Conservation (phyloP, 192 early-diverging fungal genomes). For the Thamnidium elegans region DNA sequence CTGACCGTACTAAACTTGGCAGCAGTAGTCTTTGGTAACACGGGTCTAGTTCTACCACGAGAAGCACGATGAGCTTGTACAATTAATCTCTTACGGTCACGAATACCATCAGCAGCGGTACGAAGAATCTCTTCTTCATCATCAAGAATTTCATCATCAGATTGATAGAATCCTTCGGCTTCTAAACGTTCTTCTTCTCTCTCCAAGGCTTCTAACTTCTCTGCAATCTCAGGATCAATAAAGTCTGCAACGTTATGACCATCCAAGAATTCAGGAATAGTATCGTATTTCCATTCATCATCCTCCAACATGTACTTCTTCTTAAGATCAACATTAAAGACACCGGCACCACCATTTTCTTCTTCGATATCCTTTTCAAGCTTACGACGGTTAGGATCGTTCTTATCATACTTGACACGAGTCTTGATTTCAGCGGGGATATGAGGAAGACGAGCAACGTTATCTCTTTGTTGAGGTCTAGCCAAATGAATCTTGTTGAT, state of each 20-base stretch:
- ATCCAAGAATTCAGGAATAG: constrained; percentile 97
- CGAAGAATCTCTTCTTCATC: constrained; percentile 80
- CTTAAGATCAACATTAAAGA: constrained; percentile 93
- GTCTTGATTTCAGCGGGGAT: constrained; percentile 75
- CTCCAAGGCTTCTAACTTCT: constrained; percentile 91
- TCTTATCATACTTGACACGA: constrained; percentile 70
- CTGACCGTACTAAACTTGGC: constrained; percentile 35
- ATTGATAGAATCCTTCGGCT: constrained; percentile 91
- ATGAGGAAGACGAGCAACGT: constrained; percentile 76
- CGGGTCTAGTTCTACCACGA: constrained; percentile 79
- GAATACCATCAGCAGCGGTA: constrained; percentile 75
- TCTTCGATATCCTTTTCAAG: constrained; percentile 91
- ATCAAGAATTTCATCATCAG: constrained; percentile 69
- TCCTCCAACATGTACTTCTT: constrained; percentile 84
- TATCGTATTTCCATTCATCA: constrained; percentile 94
- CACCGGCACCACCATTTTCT: constrained; percentile 91
- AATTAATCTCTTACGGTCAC: constrained; percentile 83
- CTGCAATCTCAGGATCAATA: constrained; percentile 96
- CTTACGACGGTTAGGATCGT: constrained; percentile 77
- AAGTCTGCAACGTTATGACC: constrained; percentile 99
- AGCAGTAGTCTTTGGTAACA: constrained; percentile 62
- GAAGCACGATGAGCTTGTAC: constrained; percentile 67
- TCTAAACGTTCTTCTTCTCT: constrained; percentile 93
- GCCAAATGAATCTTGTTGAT: constrained; percentile 97
- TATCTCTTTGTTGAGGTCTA: constrained; percentile 82